Evolutionary conservation across 805 yeast species (phyloP).

Genomic region (Nakazawaea anatomiae): DNA sequence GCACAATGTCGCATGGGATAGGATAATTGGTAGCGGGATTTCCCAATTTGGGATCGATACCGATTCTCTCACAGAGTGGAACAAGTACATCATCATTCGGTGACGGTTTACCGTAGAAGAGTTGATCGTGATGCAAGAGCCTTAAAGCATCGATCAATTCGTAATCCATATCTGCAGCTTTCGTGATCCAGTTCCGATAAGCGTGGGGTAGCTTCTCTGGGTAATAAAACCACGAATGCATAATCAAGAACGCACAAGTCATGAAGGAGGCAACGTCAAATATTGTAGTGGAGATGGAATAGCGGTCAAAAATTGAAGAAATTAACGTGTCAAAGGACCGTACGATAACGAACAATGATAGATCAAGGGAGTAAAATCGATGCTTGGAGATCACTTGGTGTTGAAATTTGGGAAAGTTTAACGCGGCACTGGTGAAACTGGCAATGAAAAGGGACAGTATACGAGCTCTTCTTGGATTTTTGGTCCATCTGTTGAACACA

Average conservation of each 20-base stretch:
- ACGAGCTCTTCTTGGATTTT: constrained; percentile 1
- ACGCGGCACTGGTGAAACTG: constrained; percentile 23
- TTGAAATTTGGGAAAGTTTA: constrained; percentile 29
- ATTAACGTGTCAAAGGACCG: constrained; percentile 30
- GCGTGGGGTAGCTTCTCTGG: constrained; percentile 37
- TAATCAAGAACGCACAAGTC: constrained; percentile 25
- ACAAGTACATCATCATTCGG: constrained; percentile 24
- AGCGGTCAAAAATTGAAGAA: constrained; percentile 17
- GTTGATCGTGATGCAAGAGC: constrained; percentile 23
- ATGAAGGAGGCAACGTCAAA: constrained; percentile 26
- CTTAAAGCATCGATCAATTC: constrained; percentile 29
- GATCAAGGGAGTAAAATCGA: constrained; percentile 28
- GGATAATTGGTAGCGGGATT: constrained; percentile 24
- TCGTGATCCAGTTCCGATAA: constrained; percentile 41
- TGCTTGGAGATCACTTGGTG: constrained; percentile 23
- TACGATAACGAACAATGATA: constrained; percentile 29
- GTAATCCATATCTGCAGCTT: constrained; percentile 41
- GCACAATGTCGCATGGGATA: constrained; percentile 34
- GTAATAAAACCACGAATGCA: constrained; percentile 31
- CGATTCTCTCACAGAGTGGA: constrained; percentile 26
- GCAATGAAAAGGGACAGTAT: constrained; percentile 24
- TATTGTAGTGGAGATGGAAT: constrained; percentile 9
- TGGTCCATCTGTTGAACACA: constrained; percentile 4
- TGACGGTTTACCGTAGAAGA: constrained; percentile 30
- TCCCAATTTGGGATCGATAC: constrained; percentile 28